Conservation (phyloP, 148 eudicot species). For the Diospyros kaki region DNA sequence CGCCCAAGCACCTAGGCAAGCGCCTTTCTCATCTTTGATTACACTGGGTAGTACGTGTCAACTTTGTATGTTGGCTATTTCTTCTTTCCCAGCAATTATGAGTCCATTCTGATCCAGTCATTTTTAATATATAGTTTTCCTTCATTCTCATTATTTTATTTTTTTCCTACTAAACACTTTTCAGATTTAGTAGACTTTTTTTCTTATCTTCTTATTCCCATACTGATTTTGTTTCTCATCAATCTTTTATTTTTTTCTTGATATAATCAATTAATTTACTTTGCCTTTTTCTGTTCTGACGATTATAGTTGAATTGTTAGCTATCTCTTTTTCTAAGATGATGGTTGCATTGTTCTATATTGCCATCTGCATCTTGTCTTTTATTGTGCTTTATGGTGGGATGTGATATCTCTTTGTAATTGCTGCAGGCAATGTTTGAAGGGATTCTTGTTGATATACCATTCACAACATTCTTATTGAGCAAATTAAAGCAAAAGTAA, state of each 20-base stretch:
- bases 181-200: neutral
- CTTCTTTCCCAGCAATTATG: neutral
- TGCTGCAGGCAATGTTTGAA: conserved; percentile 92
- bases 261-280: neutral
- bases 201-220: neutral
- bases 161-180: neutral
- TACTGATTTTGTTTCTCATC: neutral
- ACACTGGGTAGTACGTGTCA: neutral
- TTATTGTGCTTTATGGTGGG: conserved; percentile 1
- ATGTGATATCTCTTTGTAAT: neutral
- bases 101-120: neutral
- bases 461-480: conserved; percentile 97
- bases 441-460: conserved; percentile 98
- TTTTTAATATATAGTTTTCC: neutral
- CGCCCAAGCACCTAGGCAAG: too few relatives aligned
- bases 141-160: neutral
- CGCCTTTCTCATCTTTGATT: neutral
- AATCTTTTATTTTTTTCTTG: neutral
- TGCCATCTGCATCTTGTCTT: neutral
- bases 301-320: too few relatives aligned
- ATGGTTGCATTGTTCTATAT: neutral
- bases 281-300: too few relatives aligned
- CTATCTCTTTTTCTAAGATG: neutral
- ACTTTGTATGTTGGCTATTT: neutral
- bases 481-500: conserved; percentile 97